Conservation (phyloP, 345 rosid species). For the Atalantia buxifolia region DNA sequence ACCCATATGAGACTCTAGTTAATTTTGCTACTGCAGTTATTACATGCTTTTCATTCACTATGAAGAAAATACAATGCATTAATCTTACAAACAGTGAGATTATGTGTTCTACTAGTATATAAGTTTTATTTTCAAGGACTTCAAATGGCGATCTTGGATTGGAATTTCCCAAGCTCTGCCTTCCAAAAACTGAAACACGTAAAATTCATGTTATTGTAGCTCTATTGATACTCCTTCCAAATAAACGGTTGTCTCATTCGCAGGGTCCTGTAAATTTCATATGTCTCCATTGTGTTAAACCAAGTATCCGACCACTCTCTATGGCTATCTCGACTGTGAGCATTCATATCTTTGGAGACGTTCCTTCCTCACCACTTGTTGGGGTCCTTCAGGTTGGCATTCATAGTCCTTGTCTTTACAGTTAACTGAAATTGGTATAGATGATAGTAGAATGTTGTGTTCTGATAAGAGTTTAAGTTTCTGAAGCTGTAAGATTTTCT, state of each 20-base stretch:
- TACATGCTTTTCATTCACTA: not conserved
- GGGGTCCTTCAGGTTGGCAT: conserved; percentile 54
- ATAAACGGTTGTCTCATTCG: not conserved
- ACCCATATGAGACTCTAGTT: not conserved
- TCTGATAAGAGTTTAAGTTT: not conserved
- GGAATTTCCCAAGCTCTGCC: not conserved
- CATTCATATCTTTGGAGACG: conserved; percentile 61
- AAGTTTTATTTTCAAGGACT: not conserved
- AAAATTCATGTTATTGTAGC: not conserved
- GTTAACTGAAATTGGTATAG: not conserved
- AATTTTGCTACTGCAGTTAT: not conserved
- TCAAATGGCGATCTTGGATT: not conserved
- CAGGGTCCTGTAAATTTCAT: conserved; percentile 65
- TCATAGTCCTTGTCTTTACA: not conserved
- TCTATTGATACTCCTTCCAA: not conserved
- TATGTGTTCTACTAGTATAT: not conserved
- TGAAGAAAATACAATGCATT: not conserved
- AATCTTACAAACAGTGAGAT: not conserved
- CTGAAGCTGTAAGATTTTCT: not conserved
- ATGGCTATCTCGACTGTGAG: conserved; percentile 63
- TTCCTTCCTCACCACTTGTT: conserved; percentile 64
- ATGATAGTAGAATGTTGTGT: not conserved
- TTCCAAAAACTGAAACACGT: not conserved
- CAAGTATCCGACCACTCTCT: conserved; percentile 52
- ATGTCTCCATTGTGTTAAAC: conserved; percentile 55